phyloP scores from a whole-genome alignment of 2,329 filamentous ascomycete genomes.

The Cadophora luteo-olivacea region DNA sequence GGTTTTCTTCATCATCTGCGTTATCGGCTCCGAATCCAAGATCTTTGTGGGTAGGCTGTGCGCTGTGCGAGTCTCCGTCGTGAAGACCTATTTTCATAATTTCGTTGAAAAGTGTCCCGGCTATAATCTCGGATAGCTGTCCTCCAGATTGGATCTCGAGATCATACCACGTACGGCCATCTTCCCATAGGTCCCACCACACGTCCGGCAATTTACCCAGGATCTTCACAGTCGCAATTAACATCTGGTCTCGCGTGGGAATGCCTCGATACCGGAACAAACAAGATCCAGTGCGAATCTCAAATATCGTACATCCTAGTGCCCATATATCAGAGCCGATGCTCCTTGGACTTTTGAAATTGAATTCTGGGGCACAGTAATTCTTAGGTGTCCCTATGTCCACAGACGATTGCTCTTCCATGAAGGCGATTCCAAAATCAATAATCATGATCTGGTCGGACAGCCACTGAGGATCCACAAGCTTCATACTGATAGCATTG shows the following conservation, averaged over 20 bases:
- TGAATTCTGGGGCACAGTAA: slow-evolving; percentile 34
- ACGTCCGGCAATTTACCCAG: slow-evolving; percentile 29
- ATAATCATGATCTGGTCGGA: slow-evolving; percentile 34
- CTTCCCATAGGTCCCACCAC: slow-evolving; percentile 31
- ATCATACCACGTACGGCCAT: slow-evolving; percentile 30
- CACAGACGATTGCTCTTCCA: slow-evolving; percentile 14
- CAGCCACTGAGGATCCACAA: slow-evolving; percentile 30
- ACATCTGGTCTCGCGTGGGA: slow-evolving; percentile 28
- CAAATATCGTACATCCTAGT: slow-evolving; percentile 33
- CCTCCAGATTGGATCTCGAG: slow-evolving; percentile 16
- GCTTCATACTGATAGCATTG: slow-evolving; percentile 29
- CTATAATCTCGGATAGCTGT: slow-evolving; percentile 13
- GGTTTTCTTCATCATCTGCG: neutral
- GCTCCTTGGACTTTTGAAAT: slow-evolving; percentile 25
- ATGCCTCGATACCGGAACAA: slow-evolving; percentile 28
- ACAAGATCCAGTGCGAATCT: slow-evolving; percentile 30
- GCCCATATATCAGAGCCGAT: slow-evolving; percentile 34
- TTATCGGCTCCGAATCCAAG: slow-evolving; percentile 5
- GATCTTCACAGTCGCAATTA: slow-evolving; percentile 27
- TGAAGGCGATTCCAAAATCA: slow-evolving; percentile 34
- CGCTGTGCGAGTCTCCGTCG: slow-evolving; percentile 24
- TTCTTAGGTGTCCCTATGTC: slow-evolving; percentile 31
- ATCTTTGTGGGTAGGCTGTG: slow-evolving; percentile 7
- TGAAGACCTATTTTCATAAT: slow-evolving; percentile 35
- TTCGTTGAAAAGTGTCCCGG: slow-evolving; percentile 20